phyloP scores from a whole-genome alignment of 768 basidiomycete species.

The Pleurotus djamor region DNA sequence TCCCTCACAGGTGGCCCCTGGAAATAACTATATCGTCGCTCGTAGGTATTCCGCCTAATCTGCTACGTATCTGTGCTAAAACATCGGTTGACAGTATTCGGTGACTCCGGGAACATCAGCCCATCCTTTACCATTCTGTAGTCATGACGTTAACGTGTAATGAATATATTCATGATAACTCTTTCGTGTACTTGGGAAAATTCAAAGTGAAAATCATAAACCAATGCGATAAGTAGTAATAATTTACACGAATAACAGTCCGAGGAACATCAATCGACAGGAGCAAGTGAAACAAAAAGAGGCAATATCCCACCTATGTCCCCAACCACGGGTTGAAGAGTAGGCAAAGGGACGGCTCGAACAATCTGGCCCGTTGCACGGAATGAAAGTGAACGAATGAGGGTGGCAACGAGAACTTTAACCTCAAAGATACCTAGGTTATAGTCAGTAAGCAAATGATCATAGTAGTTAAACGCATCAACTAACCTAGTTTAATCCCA shows the following conservation, averaged over 20 bases:
- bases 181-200: no score
- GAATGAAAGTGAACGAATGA: conserved; percentile 33
- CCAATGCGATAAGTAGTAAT: neutral
- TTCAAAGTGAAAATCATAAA: no score
- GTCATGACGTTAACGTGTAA: neutral
- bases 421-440: conserved; percentile 32
- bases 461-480: neutral
- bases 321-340: conserved; percentile 29
- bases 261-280: neutral
- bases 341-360: conserved; percentile 26
- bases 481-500: conserved; percentile 33
- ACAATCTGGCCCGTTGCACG: conserved; percentile 27
- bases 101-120: neutral
- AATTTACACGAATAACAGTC: neutral
- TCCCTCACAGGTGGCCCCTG: neutral
- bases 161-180: no score
- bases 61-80: neutral
- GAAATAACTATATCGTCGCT: neutral
- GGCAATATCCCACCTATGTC: conserved; percentile 17
- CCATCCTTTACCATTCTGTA: conserved; percentile 1
- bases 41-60: neutral
- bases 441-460: neutral
- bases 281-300: conserved; percentile 5
- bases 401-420: conserved; percentile 34
- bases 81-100: neutral